phyloP scores from a whole-genome alignment of 1,139 yeast species.

The Geotrichum australiense region DNA sequence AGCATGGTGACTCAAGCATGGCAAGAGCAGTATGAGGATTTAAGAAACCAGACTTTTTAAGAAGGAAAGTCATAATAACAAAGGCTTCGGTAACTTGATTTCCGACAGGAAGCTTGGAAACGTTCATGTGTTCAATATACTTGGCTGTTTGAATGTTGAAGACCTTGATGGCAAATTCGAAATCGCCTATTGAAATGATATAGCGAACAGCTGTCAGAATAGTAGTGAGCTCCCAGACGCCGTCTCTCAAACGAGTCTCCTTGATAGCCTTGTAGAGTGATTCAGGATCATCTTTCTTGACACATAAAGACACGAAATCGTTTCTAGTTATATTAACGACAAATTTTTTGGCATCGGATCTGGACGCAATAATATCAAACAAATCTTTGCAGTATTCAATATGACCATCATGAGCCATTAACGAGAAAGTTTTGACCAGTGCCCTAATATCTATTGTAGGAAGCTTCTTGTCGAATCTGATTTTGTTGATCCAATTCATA shows the following conservation, averaged over 20 bases:
- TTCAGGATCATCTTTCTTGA: conserved; percentile 20
- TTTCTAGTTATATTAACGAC: conserved; percentile 23
- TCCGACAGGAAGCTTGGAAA: conserved; percentile 1
- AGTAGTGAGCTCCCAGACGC: conserved; percentile 33
- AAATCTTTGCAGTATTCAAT: conserved; percentile 22
- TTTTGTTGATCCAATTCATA: conserved; percentile 32
- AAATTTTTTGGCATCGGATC: conserved; percentile 16
- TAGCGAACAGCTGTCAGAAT: conserved; percentile 23
- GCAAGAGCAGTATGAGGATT: conserved; percentile 18
- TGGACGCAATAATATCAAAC: conserved; percentile 28
- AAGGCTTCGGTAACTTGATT: conserved; percentile 21
- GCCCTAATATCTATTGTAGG: conserved; percentile 20
- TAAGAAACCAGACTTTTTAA: conserved; percentile 17
- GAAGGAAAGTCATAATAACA: conserved; percentile 14
- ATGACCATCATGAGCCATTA: conserved; percentile 23
- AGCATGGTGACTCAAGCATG: conserved; percentile 22
- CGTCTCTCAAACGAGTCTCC: conserved; percentile 30
- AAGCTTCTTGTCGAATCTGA: conserved; percentile 24
- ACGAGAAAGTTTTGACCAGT: conserved; percentile 23
- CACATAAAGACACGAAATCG: conserved; percentile 23
- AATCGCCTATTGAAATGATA: conserved; percentile 22
- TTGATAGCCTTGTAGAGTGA: conserved; percentile 29
- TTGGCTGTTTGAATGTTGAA: conserved; percentile 22
- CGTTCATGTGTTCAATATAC: conserved; percentile 8
- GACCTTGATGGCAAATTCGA: conserved; percentile 24